Evolutionary conservation across 2,329 filamentous ascomycete species (phyloP).

Genomic region (Alternaria ethzedia): DNA sequence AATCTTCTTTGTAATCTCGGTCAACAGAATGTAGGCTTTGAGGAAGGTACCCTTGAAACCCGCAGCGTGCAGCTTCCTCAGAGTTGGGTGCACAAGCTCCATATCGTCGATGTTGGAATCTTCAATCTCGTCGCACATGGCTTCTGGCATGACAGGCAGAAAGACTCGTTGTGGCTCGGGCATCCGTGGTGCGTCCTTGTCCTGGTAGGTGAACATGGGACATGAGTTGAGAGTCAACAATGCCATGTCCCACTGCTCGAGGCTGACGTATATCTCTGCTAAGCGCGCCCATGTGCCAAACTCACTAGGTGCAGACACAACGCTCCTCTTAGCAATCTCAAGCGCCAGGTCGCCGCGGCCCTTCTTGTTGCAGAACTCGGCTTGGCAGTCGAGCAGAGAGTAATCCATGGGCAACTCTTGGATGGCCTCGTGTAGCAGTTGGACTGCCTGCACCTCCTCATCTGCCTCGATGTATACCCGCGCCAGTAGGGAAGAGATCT

Average conservation of each 20-base stretch:
- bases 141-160: constrained; percentile 86
- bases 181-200: constrained; percentile 95
- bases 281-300: constrained; percentile 96
- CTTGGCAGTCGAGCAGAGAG: constrained; percentile 92
- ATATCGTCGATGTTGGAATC: constrained; percentile 80
- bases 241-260: constrained; percentile 97
- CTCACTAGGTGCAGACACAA: constrained; percentile 93
- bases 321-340: constrained; percentile 91
- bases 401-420: constrained; percentile 97
- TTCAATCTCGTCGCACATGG: constrained; percentile 92
- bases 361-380: constrained; percentile 88
- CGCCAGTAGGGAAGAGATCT: constrained; percentile 90
- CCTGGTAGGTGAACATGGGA: constrained; percentile 99
- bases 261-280: constrained; percentile 89
- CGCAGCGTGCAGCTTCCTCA: constrained; percentile 84
- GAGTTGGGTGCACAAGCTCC: constrained; percentile 85
- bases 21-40: constrained; percentile 91
- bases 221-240: constrained; percentile 96
- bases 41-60: constrained; percentile 94
- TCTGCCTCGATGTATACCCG: constrained; percentile 93
- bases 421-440: constrained; percentile 84
- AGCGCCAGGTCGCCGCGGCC: constrained; percentile 85
- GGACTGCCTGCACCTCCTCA: constrained; percentile 94
- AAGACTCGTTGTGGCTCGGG: constrained; percentile 88
- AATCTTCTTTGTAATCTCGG: constrained; percentile 94